These are phyloP conservation scores for Vitis hybrid DNA, from an alignment of 177 flowering plant genomes.

Conservation along the genomic window DNA sequence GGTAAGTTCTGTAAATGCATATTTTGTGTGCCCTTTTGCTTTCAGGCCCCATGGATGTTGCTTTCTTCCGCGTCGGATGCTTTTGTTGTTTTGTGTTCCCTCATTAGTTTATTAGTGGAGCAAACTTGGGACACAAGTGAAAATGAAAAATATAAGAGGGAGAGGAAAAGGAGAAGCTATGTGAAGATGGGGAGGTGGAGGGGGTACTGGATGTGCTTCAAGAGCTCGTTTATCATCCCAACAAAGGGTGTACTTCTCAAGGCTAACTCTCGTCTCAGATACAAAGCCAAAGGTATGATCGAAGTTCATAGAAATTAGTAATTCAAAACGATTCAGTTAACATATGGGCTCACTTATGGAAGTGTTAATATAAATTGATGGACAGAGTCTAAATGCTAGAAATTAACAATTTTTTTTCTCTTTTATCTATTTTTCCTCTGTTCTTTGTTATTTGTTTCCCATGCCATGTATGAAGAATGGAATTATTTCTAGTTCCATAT, in stretches of 20 bases:
- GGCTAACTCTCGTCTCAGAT: conserved; percentile 28
- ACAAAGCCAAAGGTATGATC: conserved; percentile 31
- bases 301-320: too few relatives aligned
- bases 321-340: too few relatives aligned
- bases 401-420: neutral
- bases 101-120: conserved; percentile 9
- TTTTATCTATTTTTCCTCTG: neutral
- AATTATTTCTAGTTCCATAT: neutral
- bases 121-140: conserved; percentile 11
- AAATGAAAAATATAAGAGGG: conserved; percentile 9
- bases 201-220: conserved; percentile 28
- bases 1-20: neutral
- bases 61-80: conserved; percentile 28
- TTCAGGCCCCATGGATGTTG: conserved; percentile 27
- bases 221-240: conserved; percentile 29
- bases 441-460: neutral
- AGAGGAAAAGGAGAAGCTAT: neutral
- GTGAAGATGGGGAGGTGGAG: conserved; percentile 31
- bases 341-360: too few relatives aligned
- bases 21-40: neutral
- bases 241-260: conserved; percentile 27
- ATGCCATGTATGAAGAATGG: neutral
- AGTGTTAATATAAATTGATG: neutral
- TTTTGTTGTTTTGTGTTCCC: conserved; percentile 21
- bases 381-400: neutral